Evolutionary conservation across 2,329 filamentous ascomycete genomes (phyloP), one percentile per base, ranked within the genome.

Genomic region (Hymenoscyphus fraxineus): DNA sequence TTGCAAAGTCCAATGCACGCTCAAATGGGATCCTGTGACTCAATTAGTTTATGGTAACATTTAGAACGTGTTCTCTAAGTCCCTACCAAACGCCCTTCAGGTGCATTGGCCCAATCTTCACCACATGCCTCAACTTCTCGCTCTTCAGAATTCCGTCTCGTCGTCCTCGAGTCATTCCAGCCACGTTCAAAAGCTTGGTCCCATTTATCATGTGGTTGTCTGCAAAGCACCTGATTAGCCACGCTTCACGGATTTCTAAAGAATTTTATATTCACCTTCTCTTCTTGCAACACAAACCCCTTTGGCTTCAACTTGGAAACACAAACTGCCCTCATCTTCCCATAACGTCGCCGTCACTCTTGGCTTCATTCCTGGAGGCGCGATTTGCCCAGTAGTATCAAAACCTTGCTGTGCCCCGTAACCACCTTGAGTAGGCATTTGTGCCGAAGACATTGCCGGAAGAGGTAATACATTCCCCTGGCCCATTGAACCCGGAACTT

Each of bases 141-240:
- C 94, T 97, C 81, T 99, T 99, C 65, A 99, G 79, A 70, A 99
- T 98, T 58, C 95, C 95, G 75, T 99, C 95, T 73, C 95, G 87
- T 69, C 95, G 89, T 63, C 95, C 95, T 76, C 95, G 87, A 15
- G 95, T 99, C 95, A 99, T 99, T 13, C 95, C 94, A 60, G 95
- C 95, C 61, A 99, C 95, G 70, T 99, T 99, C 64, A 98, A 81
- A 64, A 99, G 82, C 78, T 98, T 99, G 0, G 95, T 99, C 19
- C 95, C 95, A 74, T 98, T 99, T 78, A 99, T 97, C 92, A 99
- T 97, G 79, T 97, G 92, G 78, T 97, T 98, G 73, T 97, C 94
- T 96, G 68, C 60, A 51, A 38, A 40, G 19, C 64, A 44, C 12
- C 58, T 58, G 60, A 19, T 68, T 54, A 58, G 61, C 40, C 44